Evolutionary conservation across 176 grass and related monocot species (phyloP), one percentile per base, ranked within the genome.

Genomic region (Aechmea fasciata): DNA sequence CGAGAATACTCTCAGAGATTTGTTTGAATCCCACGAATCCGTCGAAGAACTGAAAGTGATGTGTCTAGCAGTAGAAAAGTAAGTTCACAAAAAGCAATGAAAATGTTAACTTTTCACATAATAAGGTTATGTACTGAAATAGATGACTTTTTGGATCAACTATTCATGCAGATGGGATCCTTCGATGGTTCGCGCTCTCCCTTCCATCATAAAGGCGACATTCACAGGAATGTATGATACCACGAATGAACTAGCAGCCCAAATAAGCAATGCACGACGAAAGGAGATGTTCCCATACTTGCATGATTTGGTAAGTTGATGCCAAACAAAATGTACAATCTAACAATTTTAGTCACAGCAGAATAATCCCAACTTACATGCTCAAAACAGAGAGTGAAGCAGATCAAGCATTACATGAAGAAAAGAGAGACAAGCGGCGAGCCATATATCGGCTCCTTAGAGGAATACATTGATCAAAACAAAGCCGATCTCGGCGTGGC

Each of bases 21-120:
- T 81, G 23, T 81, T 81, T 75, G 64, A 70, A 11, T 33, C 59
- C 11, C 79, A 81, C 47, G 47, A 70, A 69, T 81, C 66, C 1
- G 13, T 18, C 3, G 26, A 64, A n/a, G 79, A 75, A 19, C 64
- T 81, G 29, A 52, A 24, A 64, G 29, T 75, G 1, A 62, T 81
- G 57, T 64, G 23, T 69, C 52, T 57, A 63, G 79, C 79, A 75
- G 33, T 64, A 13, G 29, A 75, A 47, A 67, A 69, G 79, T 75
- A 70, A 22, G 47, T 52, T 23, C 22, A 6, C 9, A 11, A 2
- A 51, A 50, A 7, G 8, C 49, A 11, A 10, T 52, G 1, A 7
- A 14, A 15, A 52, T 11, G 25, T 14, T 28, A 52, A 3, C 11
- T 13, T 11, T 10, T 26, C 17, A 70, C 10, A 22, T 52, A 13